Percentiles rank a stretch among this genome's conserved stretches.
These are phyloP conservation scores for Bauhinia variegata DNA, from an alignment of 306 rosid species.

Conservation along the genomic window DNA sequence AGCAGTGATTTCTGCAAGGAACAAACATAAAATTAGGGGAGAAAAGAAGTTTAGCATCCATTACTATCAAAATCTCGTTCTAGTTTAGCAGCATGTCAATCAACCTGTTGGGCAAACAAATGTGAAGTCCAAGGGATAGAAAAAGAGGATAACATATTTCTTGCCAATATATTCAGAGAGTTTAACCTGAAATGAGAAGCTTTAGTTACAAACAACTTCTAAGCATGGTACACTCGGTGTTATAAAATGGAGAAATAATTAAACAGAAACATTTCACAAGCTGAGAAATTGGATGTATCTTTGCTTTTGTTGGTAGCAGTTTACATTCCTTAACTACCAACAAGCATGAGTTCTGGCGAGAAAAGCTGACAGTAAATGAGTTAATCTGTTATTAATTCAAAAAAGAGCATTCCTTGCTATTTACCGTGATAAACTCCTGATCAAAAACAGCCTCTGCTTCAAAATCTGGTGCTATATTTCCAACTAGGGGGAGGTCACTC, in stretches of 20 bases:
- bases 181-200: slow-evolving; percentile 66
- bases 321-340: background rate
- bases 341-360: background rate
- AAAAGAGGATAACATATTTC: slow-evolving; percentile 90
- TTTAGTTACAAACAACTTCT: background rate
- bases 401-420: too few species aligned
- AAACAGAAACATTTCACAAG: background rate
- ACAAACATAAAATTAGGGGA: background rate
- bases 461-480: slow-evolving; percentile 80
- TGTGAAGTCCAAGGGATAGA: slow-evolving; percentile 94
- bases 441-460: slow-evolving; percentile 95
- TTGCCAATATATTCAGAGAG: slow-evolving; percentile 87
- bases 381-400: too few species aligned
- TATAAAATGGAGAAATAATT: background rate
- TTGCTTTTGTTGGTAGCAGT: background rate
- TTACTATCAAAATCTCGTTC: slow-evolving; percentile 9
- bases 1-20: slow-evolving; percentile 84
- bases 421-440: slow-evolving; percentile 83
- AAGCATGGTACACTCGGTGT: slow-evolving; percentile 1
- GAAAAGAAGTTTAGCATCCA: slow-evolving; percentile 4
- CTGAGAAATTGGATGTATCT: background rate
- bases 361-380: background rate
- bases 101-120: slow-evolving; percentile 96
- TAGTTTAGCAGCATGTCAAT: slow-evolving; percentile 30
- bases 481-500: slow-evolving; percentile 73